Base-by-base conservation (phyloP, 306 rosid species). In the Styphnolobium japonicum region DNA sequence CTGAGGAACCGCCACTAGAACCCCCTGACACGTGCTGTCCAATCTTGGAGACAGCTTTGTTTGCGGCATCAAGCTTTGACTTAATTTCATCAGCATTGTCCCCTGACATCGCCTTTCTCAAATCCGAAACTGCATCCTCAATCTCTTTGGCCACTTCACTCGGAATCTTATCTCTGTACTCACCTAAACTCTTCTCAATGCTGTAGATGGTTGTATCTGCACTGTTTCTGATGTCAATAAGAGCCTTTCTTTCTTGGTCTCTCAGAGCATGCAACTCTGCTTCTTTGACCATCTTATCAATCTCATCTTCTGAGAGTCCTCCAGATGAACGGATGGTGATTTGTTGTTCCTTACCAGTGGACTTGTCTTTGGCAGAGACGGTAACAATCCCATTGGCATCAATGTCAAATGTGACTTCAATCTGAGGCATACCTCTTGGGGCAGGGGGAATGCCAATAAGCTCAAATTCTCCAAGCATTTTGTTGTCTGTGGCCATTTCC, bases 331-430 rank as follows among this genome's bases (percentile, higher is more conserved):
- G 91, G 64, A 93, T 93, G 37, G 98, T 93, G 70, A 93, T 88
- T 71, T 93, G 94, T 64, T 93, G 98, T 36, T 93, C 98, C 82
- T 93, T 93, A 3, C 85, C 85, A 14, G 98, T 93, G 77, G 97
- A 78, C 86, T 93, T 93, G 92, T 93, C 98, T 80, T 91, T 93
- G 31, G 98, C 98, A 53, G 98, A 93, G 48, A 93, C 97, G 0
- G 92, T 93, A 9, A 93, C 97, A 31, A 93, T 93, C 1, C 98
- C 98, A 8, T 93, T 93, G 81, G 98, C 98, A 43, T 93, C 98
- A 18, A 93, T 91, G 83, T 93, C 97, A 39, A 93, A 93, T 1
- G 98, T 85, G 9, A 93, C 98, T 65, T 93, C 98, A 23, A 93
- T 89, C 80, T 91, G 96, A 72, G 97, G 97, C 89, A 90, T 2